Percentiles rank a stretch among this genome's conserved stretches.
Conservation (phyloP, 202 grass and related monocot species). For the Bolboschoenoplectus hybrid region DNA sequence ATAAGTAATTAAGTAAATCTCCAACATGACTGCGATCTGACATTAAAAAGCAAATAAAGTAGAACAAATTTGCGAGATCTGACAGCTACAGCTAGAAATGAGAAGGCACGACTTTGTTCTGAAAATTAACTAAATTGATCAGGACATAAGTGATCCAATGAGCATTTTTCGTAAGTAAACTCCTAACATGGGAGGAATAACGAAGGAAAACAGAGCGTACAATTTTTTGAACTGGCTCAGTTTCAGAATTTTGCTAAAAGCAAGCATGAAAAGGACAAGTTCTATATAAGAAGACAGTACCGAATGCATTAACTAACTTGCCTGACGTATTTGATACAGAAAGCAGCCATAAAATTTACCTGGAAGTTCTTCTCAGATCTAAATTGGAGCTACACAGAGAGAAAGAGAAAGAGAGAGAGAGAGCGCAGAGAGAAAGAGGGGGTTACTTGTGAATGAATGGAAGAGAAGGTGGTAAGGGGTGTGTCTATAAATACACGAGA, state of each 20-base stretch:
- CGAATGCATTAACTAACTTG: neutral
- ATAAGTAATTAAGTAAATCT: neutral
- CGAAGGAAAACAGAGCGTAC: neutral
- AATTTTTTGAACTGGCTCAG: neutral
- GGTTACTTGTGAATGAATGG: conserved; percentile 31
- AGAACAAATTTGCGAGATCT: conserved; percentile 17
- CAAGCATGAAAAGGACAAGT: neutral
- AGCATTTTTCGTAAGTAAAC: neutral
- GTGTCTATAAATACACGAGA: conserved; percentile 38
- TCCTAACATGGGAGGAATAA: neutral
- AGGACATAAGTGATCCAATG: conserved; percentile 16
- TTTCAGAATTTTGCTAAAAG: conserved; percentile 18
- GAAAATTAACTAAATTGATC: conserved; percentile 13
- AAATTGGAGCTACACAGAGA: conserved; percentile 15
- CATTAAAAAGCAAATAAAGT: conserved; percentile 13
- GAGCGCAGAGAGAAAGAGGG: neutral
- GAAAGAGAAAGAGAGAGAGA: neutral
- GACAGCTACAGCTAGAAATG: conserved; percentile 9
- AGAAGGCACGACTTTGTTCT: neutral
- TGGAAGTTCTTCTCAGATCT: conserved; percentile 31
- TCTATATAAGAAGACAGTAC: neutral
- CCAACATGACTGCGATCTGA: neutral
- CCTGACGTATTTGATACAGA: neutral
- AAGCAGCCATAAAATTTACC: conserved; percentile 1
- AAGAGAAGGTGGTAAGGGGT: conserved; percentile 42